Evolutionary conservation across 2,329 filamentous ascomycete species (phyloP).

Genomic region (Sclerotiophoma versabilis): DNA sequence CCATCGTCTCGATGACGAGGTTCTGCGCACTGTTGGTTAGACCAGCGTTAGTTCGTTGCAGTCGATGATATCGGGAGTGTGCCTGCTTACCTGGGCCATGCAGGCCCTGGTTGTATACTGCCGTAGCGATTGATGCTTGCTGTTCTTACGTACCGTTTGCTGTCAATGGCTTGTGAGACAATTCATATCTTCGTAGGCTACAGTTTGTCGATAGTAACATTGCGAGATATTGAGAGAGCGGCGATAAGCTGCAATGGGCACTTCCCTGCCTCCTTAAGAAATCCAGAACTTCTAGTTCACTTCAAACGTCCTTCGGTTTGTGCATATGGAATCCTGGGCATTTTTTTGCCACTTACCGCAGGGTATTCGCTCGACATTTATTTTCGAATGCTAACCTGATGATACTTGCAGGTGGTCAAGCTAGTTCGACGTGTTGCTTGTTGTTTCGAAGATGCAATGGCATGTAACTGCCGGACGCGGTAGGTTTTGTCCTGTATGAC

Average conservation of each 20-base stretch:
- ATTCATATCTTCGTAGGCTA: background rate
- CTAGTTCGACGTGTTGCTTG: background rate
- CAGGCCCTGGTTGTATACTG: background rate
- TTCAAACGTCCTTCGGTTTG: no score
- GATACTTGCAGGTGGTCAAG: background rate
- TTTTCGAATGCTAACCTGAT: background rate
- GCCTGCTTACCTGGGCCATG: background rate
- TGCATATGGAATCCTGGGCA: no score
- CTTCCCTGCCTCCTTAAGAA: no score
- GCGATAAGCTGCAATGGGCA: background rate
- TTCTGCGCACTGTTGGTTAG: background rate
- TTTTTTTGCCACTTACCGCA: background rate
- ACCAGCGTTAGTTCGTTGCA: background rate
- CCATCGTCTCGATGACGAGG: background rate
- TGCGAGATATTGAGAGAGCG: background rate
- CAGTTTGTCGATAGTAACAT: background rate
- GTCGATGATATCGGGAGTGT: background rate
- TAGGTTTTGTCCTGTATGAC: constrained; percentile 1
- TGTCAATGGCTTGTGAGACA: background rate
- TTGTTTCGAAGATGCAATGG: background rate
- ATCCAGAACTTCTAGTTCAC: no score
- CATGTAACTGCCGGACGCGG: background rate
- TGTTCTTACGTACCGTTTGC: background rate
- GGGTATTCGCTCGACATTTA: background rate
- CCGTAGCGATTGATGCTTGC: background rate